Percentiles rank a stretch among this genome's conserved stretches.
Evolutionary conservation across 768 basidiomycete genomes (phyloP).

Genomic region (Pulveroboletus sp.): DNA sequence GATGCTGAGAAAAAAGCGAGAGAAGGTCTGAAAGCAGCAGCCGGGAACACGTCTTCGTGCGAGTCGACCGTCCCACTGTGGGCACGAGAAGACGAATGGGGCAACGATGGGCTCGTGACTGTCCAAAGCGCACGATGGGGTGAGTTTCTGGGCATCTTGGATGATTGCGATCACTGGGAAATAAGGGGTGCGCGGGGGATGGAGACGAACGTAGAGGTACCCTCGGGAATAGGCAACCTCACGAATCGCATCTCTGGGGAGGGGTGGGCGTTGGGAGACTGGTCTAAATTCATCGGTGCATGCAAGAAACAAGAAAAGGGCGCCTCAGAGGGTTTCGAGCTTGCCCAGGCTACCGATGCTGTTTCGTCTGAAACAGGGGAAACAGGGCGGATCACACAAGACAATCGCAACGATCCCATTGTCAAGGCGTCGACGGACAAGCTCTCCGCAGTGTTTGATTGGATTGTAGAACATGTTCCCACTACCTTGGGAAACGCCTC

Average conservation of each 20-base stretch:
- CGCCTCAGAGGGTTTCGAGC: conserved; percentile 31
- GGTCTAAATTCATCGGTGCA: conserved; percentile 55
- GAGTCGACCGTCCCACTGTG: conserved; percentile 35
- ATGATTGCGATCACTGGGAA: conserved; percentile 96
- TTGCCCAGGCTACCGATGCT: conserved; percentile 19
- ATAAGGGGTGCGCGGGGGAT: conserved; percentile 83
- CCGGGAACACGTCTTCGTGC: conserved; percentile 1
- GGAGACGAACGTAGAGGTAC: conserved; percentile 59
- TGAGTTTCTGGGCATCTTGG: conserved; percentile 85
- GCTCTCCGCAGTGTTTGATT: conserved; percentile 71
- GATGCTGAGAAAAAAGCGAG: conserved; percentile 65
- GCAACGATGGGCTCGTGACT: conserved; percentile 90
- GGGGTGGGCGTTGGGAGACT: conserved; percentile 47
- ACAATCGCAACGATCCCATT: conserved; percentile 45
- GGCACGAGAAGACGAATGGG: conserved; percentile 56
- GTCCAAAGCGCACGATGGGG: conserved; percentile 95
- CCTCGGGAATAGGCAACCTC: conserved; percentile 43
- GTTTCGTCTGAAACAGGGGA: conserved; percentile 7
- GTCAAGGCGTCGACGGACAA: conserved; percentile 66
- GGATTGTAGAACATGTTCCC: conserved; percentile 71
- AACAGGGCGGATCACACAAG: conserved; percentile 21
- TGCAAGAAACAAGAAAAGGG: conserved; percentile 56
- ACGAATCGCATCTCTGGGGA: conserved; percentile 34
- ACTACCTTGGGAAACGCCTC: conserved; percentile 28
- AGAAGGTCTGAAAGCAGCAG: conserved; percentile 35